A percentile compares a stretch with the other conserved stretches of the same genome.
Conservation (phyloP, 2,329 filamentous ascomycete genomes). For the Alternaria alternata region DNA sequence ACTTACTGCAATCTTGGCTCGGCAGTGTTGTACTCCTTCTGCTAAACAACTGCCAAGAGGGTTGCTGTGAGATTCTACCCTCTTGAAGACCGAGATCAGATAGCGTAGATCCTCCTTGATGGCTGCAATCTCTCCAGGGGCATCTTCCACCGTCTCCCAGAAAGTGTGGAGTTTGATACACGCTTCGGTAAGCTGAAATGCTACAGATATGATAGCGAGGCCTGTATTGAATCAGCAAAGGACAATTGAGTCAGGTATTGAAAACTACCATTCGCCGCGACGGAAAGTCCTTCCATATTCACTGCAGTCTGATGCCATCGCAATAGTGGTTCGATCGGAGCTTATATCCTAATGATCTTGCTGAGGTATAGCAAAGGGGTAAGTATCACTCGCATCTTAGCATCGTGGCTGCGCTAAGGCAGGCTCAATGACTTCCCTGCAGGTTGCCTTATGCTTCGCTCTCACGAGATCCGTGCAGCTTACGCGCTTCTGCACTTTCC, state of each 20-base stretch:
- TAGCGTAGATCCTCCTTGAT: slow-evolving; percentile 24
- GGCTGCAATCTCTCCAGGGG: slow-evolving; percentile 17
- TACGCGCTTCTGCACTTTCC: too few relatives aligned
- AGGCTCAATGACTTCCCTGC: background rate
- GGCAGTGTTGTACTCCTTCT: slow-evolving; percentile 21
- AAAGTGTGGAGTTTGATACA: slow-evolving; percentile 14
- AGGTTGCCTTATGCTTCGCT: background rate
- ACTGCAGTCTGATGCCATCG: background rate
- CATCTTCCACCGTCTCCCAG: slow-evolving; percentile 26
- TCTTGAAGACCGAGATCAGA: slow-evolving; percentile 19
- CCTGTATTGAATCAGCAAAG: background rate
- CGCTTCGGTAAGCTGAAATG: background rate
- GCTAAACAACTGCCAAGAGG: slow-evolving; percentile 15
- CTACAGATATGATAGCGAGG: background rate
- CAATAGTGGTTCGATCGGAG: background rate
- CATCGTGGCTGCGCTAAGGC: background rate
- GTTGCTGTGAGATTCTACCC: slow-evolving; percentile 5
- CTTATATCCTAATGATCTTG: background rate
- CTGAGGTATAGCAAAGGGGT: background rate
- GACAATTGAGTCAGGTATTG: too few relatives aligned
- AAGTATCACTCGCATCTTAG: background rate
- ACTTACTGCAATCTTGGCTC: slow-evolving; percentile 12
- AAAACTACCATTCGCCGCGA: background rate
- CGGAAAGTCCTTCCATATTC: background rate
- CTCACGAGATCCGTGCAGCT: background rate